Percentiles rank a stretch among this genome's conserved stretches.
phyloP scores from a whole-genome alignment of 129 eudicot genomes.

The Flaveria linearis region DNA sequence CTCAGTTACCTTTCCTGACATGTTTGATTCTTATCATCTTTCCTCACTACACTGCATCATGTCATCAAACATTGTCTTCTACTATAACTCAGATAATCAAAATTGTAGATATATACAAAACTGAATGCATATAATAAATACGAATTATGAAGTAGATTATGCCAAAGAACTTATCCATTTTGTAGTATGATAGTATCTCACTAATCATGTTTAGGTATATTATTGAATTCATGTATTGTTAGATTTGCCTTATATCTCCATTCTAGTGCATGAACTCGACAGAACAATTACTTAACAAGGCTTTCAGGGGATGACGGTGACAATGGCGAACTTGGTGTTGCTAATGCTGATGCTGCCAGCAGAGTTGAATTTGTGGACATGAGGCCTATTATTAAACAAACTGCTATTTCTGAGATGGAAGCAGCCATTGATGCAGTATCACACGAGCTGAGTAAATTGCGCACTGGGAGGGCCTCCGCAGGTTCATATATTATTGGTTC shows the following conservation, averaged over 20 bases:
- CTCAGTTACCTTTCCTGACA: background rate
- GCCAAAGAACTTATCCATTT: constrained; percentile 5
- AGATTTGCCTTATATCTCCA: background rate
- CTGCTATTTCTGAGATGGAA: constrained; percentile 79
- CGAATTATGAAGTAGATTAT: background rate
- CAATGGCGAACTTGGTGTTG: constrained; percentile 43
- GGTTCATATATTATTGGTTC: constrained; percentile 42
- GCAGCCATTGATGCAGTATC: constrained; percentile 84
- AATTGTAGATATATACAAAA: background rate
- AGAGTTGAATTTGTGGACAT: constrained; percentile 47
- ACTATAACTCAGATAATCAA: background rate
- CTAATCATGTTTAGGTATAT: background rate
- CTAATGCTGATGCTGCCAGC: constrained; percentile 41
- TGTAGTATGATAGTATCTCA: background rate
- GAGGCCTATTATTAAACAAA: constrained; percentile 58
- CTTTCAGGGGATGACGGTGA: constrained; percentile 50
- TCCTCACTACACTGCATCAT: background rate
- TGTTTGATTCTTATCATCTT: background rate
- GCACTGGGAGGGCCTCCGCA: constrained; percentile 90
- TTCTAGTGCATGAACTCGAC: constrained; percentile 23
- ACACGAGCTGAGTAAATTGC: constrained; percentile 67
- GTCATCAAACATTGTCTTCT: background rate
- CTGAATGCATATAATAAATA: too few relatives aligned
- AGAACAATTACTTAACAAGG: constrained; percentile 25
- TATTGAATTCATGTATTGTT: background rate